A percentile compares a stretch with the other conserved stretches of the same genome.
These are phyloP conservation scores for Yarrowia osloensis DNA, from an alignment of 805 yeast genomes.

Conservation along the genomic window DNA sequence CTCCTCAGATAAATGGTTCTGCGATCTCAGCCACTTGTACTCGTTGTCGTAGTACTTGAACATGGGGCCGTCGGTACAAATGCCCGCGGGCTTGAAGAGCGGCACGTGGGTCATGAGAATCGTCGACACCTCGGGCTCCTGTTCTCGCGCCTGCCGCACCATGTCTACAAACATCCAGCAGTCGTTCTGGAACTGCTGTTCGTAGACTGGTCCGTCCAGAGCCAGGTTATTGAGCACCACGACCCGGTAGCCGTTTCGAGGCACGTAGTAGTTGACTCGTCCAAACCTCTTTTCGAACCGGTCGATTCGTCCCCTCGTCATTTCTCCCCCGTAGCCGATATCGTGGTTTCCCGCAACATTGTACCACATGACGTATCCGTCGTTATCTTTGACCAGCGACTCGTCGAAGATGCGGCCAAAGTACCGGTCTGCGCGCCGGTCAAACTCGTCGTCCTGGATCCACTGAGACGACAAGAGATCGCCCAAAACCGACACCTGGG, in stretches of 20 bases:
- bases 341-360: conserved; percentile 96
- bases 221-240: conserved; percentile 85
- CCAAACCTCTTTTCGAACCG: conserved; percentile 78
- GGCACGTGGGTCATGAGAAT: conserved; percentile 88
- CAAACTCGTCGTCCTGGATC: conserved; percentile 86
- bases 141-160: conserved; percentile 41
- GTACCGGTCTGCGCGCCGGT: conserved; percentile 70
- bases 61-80: conserved; percentile 86
- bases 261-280: conserved; percentile 76
- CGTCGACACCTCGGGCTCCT: conserved; percentile 50
- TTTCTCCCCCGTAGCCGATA: conserved; percentile 93
- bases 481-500: conserved; percentile 87
- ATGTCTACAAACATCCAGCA: conserved; percentile 75
- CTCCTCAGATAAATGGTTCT: conserved; percentile 75
- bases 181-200: conserved; percentile 63
- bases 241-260: conserved; percentile 69
- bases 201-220: conserved; percentile 87
- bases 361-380: conserved; percentile 48
- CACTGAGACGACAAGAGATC: conserved; percentile 93
- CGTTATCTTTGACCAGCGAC: conserved; percentile 10
- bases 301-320: conserved; percentile 86
- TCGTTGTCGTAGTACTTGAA: conserved; percentile 58
- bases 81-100: conserved; percentile 74
- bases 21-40: conserved; percentile 72
- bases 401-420: conserved; percentile 40